Evolutionary conservation across 2,329 filamentous ascomycete species (phyloP).

Genomic region (Ceratocystis destructans): DNA sequence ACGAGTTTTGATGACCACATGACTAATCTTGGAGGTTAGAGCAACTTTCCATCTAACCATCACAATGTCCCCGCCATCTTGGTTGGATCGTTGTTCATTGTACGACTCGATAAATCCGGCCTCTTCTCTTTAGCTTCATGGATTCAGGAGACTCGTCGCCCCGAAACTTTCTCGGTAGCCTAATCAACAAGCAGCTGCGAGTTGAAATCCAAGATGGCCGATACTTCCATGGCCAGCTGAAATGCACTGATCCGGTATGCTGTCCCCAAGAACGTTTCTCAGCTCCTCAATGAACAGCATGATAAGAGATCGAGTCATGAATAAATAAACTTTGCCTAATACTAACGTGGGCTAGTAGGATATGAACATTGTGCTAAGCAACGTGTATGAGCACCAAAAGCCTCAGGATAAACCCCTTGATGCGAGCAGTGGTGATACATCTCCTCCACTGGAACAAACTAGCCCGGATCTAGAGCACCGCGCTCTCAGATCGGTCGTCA

Average conservation of each 20-base stretch:
- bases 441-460: neutral
- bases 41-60: neutral
- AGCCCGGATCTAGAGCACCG: conserved; percentile 27
- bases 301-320: neutral
- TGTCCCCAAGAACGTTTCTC: conserved; percentile 20
- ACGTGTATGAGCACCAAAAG: conserved; percentile 67
- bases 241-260: conserved; percentile 80
- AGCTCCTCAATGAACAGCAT: neutral
- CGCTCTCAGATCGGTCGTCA: conserved; percentile 77
- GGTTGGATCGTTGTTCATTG: no score
- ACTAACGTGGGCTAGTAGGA: conserved; percentile 41
- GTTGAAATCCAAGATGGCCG: conserved; percentile 70
- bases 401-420: conserved; percentile 21
- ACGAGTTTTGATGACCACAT: neutral
- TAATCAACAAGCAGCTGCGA: conserved; percentile 67
- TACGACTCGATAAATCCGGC: neutral
- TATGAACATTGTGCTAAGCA: conserved; percentile 71
- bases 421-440: neutral
- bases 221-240: conserved; percentile 81
- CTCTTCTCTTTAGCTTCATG: neutral
- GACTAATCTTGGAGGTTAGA: neutral
- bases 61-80: no score
- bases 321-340: neutral
- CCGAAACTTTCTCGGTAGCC: conserved; percentile 22
- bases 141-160: neutral